These are phyloP conservation scores for Xylaria sp. DNA, from an alignment of 2,329 filamentous ascomycete species.

Conservation along the genomic window DNA sequence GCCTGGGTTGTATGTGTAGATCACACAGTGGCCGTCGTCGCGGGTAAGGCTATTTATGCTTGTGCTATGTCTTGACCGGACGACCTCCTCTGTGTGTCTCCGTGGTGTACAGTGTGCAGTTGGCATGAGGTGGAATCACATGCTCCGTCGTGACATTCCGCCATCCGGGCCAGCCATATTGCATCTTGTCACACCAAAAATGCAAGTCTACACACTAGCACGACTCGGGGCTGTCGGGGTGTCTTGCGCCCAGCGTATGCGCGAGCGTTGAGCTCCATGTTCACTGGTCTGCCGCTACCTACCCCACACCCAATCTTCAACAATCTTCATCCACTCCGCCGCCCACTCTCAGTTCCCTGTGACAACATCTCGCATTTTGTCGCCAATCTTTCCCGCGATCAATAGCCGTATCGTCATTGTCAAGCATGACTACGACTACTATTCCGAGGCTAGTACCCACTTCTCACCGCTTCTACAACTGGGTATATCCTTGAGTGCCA, in stretches of 20 bases:
- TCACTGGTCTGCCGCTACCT: background rate
- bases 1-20: no score
- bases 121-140: background rate
- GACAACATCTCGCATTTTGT: background rate
- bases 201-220: background rate
- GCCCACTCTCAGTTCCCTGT: no score
- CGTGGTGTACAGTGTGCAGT: background rate
- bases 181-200: background rate
- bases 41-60: no score
- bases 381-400: background rate
- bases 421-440: background rate
- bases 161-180: background rate
- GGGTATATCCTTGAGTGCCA: no score
- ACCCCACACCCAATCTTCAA: background rate
- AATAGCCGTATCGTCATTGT: background rate
- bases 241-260: background rate
- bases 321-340: background rate
- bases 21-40: no score
- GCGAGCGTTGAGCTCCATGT: background rate
- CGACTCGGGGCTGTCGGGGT: no score
- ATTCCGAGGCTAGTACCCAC: no score
- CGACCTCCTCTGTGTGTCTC: no score
- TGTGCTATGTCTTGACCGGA: no score
- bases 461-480: no score
- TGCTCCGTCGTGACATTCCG: background rate